Base-by-base conservation (phyloP, 192 early-diverging fungal genomes). In the Polychytrium aggregatum region DNA sequence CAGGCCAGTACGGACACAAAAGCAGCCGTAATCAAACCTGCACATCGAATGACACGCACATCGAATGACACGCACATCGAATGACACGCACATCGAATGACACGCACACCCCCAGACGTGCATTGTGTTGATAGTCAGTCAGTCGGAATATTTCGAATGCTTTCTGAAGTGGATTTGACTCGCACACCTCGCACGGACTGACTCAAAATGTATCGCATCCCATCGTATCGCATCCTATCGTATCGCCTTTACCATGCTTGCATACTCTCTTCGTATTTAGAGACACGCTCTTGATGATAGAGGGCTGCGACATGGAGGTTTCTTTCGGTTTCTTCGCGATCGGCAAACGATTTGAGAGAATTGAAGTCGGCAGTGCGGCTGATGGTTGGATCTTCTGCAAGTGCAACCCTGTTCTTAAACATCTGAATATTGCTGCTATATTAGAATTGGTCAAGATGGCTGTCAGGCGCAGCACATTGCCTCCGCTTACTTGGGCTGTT, bases 21-120 rank as follows among this genome's bases (percentile, higher is more conserved):
- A 79, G 24, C 60, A 59, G 7, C 73, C 74, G 49, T 79, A 79
- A 37, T 79, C 77, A 27, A 69, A 79, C 68, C 68, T 71, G 29
- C 4, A 34, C 28, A 46, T n/a, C n/a, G n/a, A n/a, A n/a, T n/a
- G n/a, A n/a, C n/a, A n/a, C n/a, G n/a, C n/a, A n/a, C n/a, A n/a
- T n/a, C n/a, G n/a, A n/a, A n/a, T n/a, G n/a, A n/a, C n/a, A n/a
- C n/a, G n/a, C n/a, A n/a, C n/a, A n/a, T n/a, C n/a, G n/a, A n/a
- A n/a, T n/a, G n/a, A n/a, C n/a, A n/a, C n/a, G n/a, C n/a, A n/a
- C n/a, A n/a, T n/a, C n/a, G n/a, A n/a, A n/a, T n/a, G n/a, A n/a
- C n/a, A n/a, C n/a, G n/a, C n/a, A n/a, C n/a, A n/a, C n/a, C n/a
- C n/a, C n/a, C n/a, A n/a, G n/a, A n/a, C n/a, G n/a, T n/a, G n/a